Base-by-base conservation (phyloP, 805 yeast genomes). In the Priceomyces castillae region DNA sequence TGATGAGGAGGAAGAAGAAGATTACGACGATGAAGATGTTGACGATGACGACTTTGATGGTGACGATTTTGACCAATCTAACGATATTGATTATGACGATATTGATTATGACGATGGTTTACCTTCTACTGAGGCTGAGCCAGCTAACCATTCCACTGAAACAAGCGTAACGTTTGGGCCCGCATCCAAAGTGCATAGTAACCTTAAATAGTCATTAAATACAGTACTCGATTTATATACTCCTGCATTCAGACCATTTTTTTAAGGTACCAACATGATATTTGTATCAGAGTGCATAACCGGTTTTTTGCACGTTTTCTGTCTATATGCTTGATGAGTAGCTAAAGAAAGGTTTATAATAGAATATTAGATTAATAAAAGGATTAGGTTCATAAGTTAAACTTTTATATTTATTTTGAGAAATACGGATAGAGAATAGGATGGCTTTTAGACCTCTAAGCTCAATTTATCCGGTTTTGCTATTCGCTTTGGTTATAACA, bases 1-100 rank as follows among this genome's bases (percentile, higher is more conserved):
- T 11, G 52, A 58, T 17, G 58, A 58, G 16, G 57, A 55, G 3
- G 59, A 43, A 20, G 47, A 42, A 12, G 47, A 48, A 3, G 46
- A 46, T n/a, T 50, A 47, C 11, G 47, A 41, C 2, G 51, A 43
- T 5, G 51, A 46, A 15, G 53, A 44, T 19, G 48, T 46, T 15
- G 48, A 50, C 9, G 50, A 49, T 4, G 55, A 51, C 11, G 50
- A 46, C 10, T 51, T 51, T 15, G 46, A 46, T 11, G 55, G 48
- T 16, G 37, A 34, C 22, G 25, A 19, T 18, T 19, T 19, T 14
- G 37, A 34, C 7, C 35, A 33, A 11, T 16, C 20, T n/a, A 19
- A 33, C 35, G 35, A 33, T 12, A 33, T 33, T 33, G 50, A 48
- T 22, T 6, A 22, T 0, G 44, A 46, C 3, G 52, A 51, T 9